These are phyloP conservation scores for Aspergillus sclerotiicarbonarius DNA, from an alignment of 495 filamentous ascomycete genomes.

Conservation along the genomic window DNA sequence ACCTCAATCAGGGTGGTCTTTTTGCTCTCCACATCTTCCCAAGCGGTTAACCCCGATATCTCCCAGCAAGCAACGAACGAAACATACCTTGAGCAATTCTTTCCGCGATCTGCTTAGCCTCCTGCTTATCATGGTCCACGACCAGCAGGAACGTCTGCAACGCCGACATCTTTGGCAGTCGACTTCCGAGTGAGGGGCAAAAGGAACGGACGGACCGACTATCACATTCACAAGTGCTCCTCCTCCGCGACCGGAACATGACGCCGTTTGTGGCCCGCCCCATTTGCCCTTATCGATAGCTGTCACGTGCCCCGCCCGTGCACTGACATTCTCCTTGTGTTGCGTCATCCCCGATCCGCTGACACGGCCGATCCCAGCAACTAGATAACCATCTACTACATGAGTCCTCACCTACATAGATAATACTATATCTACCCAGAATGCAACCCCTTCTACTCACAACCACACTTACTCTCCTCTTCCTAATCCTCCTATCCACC, in stretches of 20 bases:
- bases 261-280: conserved; percentile 25
- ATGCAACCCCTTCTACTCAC: conserved; percentile 10
- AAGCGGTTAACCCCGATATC: conserved; percentile 11
- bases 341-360: conserved; percentile 13
- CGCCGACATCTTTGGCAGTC: conserved; percentile 53
- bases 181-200: conserved; percentile 7
- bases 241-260: conserved; percentile 24
- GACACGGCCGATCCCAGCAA: neutral
- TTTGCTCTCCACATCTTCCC: conserved; percentile 58
- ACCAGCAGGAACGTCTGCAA: conserved; percentile 65
- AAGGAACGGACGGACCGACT: neutral
- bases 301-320: conserved; percentile 17
- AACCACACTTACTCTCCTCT: conserved; percentile 13
- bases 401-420: neutral
- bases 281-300: conserved; percentile 31
- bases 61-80: neutral
- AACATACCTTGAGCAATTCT: conserved; percentile 55
- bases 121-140: conserved; percentile 59
- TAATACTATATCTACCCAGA: neutral
- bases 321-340: neutral
- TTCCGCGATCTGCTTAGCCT: conserved; percentile 57
- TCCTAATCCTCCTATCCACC: conserved; percentile 16
- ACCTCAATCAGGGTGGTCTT: conserved; percentile 63
- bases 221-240: neutral
- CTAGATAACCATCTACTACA: neutral